Percentiles rank a stretch among this genome's conserved stretches.
Evolutionary conservation across 164 flowering plant species (phyloP).

Genomic region (Chimonanthus salicifolius): DNA sequence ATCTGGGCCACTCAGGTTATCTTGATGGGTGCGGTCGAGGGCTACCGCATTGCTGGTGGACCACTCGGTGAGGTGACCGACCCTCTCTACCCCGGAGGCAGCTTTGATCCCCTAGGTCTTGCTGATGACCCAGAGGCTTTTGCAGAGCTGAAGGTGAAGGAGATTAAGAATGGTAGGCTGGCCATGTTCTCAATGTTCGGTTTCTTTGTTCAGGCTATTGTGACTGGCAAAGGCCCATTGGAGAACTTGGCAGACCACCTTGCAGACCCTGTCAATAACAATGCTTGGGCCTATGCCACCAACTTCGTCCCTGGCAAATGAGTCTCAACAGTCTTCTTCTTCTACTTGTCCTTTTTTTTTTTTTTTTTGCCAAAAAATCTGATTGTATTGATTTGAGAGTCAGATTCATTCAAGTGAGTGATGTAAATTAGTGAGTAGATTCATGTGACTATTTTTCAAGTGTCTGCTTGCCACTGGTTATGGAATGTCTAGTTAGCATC

Average conservation of each 20-base stretch:
- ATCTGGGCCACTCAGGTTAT: slow-evolving; percentile 7
- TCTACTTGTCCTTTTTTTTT: too few species aligned
- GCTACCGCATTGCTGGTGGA: slow-evolving; percentile 25
- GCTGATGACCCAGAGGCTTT: slow-evolving; percentile 39
- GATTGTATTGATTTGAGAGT: too few species aligned
- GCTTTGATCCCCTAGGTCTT: slow-evolving; percentile 20
- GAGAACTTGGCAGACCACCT: slow-evolving; percentile 11
- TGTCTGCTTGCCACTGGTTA: too few species aligned
- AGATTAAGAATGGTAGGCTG: slow-evolving; percentile 35
- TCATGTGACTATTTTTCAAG: too few species aligned
- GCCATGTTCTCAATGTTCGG: slow-evolving; percentile 44
- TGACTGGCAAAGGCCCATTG: slow-evolving; percentile 8
- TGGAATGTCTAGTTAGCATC: too few species aligned
- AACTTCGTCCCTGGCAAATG: slow-evolving; percentile 9
- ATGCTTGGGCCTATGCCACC: slow-evolving; percentile 14
- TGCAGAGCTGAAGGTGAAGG: slow-evolving; percentile 27
- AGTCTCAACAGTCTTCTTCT: background rate
- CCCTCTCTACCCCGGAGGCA: slow-evolving; percentile 15
- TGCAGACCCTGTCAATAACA: slow-evolving; percentile 9
- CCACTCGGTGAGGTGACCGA: slow-evolving; percentile 35
- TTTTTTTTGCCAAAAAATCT: too few species aligned
- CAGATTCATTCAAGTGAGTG: too few species aligned
- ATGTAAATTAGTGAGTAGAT: too few species aligned
- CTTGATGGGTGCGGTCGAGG: slow-evolving; percentile 11
- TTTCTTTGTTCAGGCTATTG: slow-evolving; percentile 15